Base-by-base conservation (phyloP, 179 eudicot genomes). In the Beta corolliflora region DNA sequence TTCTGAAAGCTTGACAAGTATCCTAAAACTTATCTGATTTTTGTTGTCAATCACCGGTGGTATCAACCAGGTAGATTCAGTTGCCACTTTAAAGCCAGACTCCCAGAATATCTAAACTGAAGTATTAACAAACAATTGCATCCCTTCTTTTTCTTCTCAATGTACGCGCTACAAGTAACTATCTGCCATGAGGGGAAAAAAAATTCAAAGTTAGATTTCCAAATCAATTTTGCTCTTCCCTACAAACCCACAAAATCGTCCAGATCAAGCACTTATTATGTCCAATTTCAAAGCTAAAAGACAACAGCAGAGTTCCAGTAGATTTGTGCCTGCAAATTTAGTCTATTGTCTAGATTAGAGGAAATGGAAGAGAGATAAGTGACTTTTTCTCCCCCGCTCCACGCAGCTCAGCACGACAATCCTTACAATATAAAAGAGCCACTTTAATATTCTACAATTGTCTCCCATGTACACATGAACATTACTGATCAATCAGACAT, bases 101-200 rank as follows among this genome's bases (percentile, higher is more conserved):
- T 50, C 68, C 66, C 55, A 66, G 41, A 36, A 61, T 54, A 11
- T 70, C 82, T 74, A 56, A 48, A 69, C 53, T 29, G 78, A 75
- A 61, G 77, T 81, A 79, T 85, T 70, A 70, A 85, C 78, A 85
- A 48, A 23, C 56, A 44, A 59, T 64, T 50, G 65, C 59, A 19
- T 59, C 54, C 10, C 60, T 64, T 71, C 56, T 79, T 52, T 41
- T 31, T 16, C 78, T 64, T 48, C 78, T 53, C 14, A 52, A 3
- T 31, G 61, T 66, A 70, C 41, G 53, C 76, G 83, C 85, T 82
- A 85, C 46, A 75, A 79, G 83, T 79, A 85, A 85, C 81, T 75
- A 45, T 85, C 82, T 82, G 87, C 29, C 46, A 73, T 61, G 81
- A 48, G 56, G 72, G 61, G 12, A 77, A 29, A 53, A n/a, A n/a